phyloP scores from a whole-genome alignment of 2,329 filamentous ascomycete genomes.

The Macroventuria anomochaeta region DNA sequence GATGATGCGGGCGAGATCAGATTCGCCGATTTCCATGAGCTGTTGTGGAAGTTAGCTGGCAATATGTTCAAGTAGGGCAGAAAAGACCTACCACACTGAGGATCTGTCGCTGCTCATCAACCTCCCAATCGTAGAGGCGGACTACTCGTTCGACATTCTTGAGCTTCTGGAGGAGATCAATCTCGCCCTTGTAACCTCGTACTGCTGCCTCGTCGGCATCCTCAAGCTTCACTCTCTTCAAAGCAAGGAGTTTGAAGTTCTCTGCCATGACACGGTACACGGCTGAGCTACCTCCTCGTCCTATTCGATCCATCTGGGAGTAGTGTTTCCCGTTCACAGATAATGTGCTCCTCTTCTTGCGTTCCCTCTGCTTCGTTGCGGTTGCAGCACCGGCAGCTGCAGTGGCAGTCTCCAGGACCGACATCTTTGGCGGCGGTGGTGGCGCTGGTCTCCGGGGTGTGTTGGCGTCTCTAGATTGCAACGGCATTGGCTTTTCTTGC shows the following conservation, averaged over 20 bases:
- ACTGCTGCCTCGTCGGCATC: constrained; percentile 85
- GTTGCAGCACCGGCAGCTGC: constrained; percentile 76
- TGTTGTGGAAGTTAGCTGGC: constrained; percentile 43
- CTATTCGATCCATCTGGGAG: constrained; percentile 86
- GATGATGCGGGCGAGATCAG: constrained; percentile 87
- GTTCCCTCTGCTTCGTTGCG: constrained; percentile 71
- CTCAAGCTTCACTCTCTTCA: constrained; percentile 91
- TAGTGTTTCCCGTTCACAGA: constrained; percentile 91
- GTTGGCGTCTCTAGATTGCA: constrained; percentile 65
- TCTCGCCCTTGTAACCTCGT: constrained; percentile 91
- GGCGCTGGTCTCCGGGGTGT: constrained; percentile 81
- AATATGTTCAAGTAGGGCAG: neutral
- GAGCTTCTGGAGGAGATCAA: constrained; percentile 84
- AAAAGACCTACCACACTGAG: constrained; percentile 74
- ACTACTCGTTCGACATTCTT: constrained; percentile 89
- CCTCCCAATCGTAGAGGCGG: constrained; percentile 86
- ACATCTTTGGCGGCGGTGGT: constrained; percentile 92
- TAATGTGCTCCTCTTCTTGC: constrained; percentile 81
- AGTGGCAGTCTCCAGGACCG: constrained; percentile 89
- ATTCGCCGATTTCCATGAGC: constrained; percentile 97
- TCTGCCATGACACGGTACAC: constrained; percentile 97
- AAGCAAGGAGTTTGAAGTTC: constrained; percentile 91
- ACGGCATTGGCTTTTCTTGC: constrained; percentile 54
- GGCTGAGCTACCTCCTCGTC: constrained; percentile 89
- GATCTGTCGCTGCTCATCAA: constrained; percentile 89